Evolutionary conservation across 129 eudicot species (phyloP).

Genomic region (carrot (Daucus carota)): DH1_v3.0 NC_030389.2:1978501-1979000

Average conservation of each 20-base stretch:
- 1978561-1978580: background rate
- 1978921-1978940: background rate
- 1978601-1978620: background rate
- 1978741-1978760: background rate
- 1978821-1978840: background rate
- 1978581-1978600: background rate
- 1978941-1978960: background rate
- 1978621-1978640: background rate
- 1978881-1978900: background rate
- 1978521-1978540: background rate
- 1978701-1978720: background rate
- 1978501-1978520: background rate
- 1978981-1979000: background rate
- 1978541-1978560: background rate
- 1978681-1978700: background rate
- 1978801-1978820: background rate
- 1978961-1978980: too few species aligned
- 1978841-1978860: background rate
- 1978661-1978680: background rate
- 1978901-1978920: background rate
- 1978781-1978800: background rate
- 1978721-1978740: background rate
- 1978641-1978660: background rate
- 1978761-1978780: background rate
- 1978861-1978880: background rate